Evolutionary conservation across 1,139 yeast genomes (phyloP), one percentile per base, ranked within the genome.

Genomic region (Cylindricascospora bacillispora): DNA sequence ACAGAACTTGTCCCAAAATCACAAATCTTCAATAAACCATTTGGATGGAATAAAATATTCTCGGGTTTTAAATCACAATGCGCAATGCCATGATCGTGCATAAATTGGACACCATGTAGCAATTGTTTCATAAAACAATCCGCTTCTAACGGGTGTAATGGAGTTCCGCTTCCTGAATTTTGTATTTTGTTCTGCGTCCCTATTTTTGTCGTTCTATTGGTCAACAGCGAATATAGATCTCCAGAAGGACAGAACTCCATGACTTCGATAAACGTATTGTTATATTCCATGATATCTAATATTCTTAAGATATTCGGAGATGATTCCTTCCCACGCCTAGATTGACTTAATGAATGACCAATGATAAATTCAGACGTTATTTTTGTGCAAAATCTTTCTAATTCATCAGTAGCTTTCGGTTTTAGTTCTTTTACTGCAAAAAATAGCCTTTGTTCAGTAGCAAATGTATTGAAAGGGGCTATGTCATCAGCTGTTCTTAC

Each of bases 1-100:
- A 77, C 83, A 34, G 73, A 76, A 27, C 81, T 68, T 23, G 80
- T 74, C n/a, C 89, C 89, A 51, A 77, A 77, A 52, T 77, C 89
- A 28, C 75, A 66, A 19, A 77, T 61, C 45, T 76, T 75, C 22
- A 67, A 64, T 42, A 54, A 62, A 28, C 65, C 80, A 42, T 53
- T 61, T 20, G 60, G 59, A 6, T 69, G 66, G 28, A 63, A 52
- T 22, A 77, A 47, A 19, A 77, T 60, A 46, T 77, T 77, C 42
- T 77, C 86, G 7, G 80, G 73, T 46, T 77, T 77, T 35, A 72
- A 56, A 49, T 77, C 86, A 52, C 83, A 76, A 49, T 77, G 86
- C 0, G 86, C 79, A 10, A 77, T 79, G 24, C 86, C 86, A 39
- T 72, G 78, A 14, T 66, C 62, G 49, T 77, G 86, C 69, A 77